Conservation (phyloP, 2,329 filamentous ascomycete species). For the Fusarium incarnatum region DNA sequence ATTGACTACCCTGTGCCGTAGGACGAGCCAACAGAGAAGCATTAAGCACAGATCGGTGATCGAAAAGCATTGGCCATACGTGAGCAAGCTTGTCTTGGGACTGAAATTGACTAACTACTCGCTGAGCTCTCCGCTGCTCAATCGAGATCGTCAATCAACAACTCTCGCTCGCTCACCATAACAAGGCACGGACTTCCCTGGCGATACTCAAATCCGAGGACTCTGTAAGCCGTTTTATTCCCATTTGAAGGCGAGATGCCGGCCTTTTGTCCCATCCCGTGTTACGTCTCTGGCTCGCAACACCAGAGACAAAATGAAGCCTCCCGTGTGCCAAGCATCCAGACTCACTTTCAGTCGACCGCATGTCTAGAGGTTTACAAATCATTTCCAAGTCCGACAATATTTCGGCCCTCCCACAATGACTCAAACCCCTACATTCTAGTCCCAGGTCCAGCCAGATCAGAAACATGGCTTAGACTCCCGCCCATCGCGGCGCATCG, state of each 20-base stretch:
- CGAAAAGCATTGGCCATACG: background rate
- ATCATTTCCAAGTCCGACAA: background rate
- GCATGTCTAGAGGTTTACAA: accelerated
- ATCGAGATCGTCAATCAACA: background rate
- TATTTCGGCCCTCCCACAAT: background rate
- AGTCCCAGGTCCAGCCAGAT: background rate
- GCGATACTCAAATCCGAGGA: too few relatives aligned
- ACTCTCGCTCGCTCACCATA: background rate
- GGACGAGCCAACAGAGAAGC: accelerated
- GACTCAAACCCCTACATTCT: background rate
- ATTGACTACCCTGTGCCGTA: background rate
- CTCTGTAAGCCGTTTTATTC: background rate
- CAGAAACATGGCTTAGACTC: background rate
- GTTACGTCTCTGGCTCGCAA: background rate
- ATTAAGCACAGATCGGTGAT: accelerated
- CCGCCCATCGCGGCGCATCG: background rate
- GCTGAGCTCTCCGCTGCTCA: background rate
- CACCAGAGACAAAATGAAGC: background rate
- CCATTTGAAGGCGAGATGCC: background rate
- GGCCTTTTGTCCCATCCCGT: background rate
- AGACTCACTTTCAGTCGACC: background rate
- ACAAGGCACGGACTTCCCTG: accelerated
- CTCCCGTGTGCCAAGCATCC: background rate
- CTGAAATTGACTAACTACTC: background rate
- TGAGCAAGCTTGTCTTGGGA: accelerated